These are phyloP conservation scores for Peltaster fructicola DNA, from an alignment of 2,329 filamentous ascomycete genomes.

Conservation along the genomic window DNA sequence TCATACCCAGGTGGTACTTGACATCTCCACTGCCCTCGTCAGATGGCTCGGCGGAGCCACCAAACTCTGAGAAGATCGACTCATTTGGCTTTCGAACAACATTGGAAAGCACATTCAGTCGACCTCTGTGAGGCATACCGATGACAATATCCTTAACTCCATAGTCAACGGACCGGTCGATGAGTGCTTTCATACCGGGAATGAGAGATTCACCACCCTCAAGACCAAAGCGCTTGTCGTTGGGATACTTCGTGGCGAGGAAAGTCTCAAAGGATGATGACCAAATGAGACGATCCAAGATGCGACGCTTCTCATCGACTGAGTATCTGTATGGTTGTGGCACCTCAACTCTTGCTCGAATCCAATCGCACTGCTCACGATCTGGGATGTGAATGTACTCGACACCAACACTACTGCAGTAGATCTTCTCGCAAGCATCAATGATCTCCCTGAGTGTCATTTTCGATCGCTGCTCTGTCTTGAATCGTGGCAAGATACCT, in stretches of 20 bases:
- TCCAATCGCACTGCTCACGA: conserved; percentile 94
- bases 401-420: conserved; percentile 92
- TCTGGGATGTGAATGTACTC: conserved; percentile 99
- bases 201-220: conserved; percentile 95
- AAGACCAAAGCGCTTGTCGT: conserved; percentile 97
- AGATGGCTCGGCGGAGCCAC: conserved; percentile 66
- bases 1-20: conserved; percentile 99
- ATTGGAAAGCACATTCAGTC: conserved; percentile 94
- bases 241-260: conserved; percentile 92
- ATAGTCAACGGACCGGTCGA: conserved; percentile 95
- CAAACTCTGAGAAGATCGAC: conserved; percentile 98
- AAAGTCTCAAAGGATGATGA: conserved; percentile 94
- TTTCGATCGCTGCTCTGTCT: conserved; percentile 71
- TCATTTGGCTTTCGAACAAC: conserved; percentile 98
- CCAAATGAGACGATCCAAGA: conserved; percentile 96
- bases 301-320: conserved; percentile 93
- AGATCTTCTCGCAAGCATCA: conserved; percentile 79
- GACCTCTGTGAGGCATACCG: conserved; percentile 96
- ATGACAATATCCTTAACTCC: conserved; percentile 99
- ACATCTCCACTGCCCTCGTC: conserved; percentile 97
- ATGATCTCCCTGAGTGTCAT: conserved; percentile 96
- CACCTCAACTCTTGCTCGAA: conserved; percentile 85
- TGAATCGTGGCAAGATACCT: conserved; percentile 88
- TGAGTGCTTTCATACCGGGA: conserved; percentile 97
- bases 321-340: conserved; percentile 93